Evolutionary conservation across 1,139 yeast species (phyloP), one percentile per base, ranked within the genome.

Genomic region (Magnusiomyces paraingens): DNA sequence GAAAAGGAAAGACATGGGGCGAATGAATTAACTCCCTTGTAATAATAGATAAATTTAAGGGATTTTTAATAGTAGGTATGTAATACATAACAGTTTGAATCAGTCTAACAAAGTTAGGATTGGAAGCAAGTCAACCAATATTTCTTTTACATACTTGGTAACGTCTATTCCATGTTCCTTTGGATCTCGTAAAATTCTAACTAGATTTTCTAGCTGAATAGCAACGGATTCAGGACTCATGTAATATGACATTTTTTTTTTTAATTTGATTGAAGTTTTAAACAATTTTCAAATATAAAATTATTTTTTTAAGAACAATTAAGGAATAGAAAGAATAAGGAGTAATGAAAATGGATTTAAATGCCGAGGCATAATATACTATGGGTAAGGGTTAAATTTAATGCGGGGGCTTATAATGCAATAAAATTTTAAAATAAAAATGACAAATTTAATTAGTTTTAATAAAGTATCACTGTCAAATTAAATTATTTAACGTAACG

Each of bases 11-110:
- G 51, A 81, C 73, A 0, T 72, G 60, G 0, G 80, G 77, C 52
- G 78, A 79, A 58, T 72, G 70, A 52, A 83, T 66, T 50, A 84
- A 74, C 52, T 80, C 77, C 17, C 76, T 70, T 2, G 83, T 65
- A 3, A 85, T 65, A 3, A 83, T 64, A 42, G 76, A 69, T 38
- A 86, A 67, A 63, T 86, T 85, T 54, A 73, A 74, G 53, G 77
- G 81, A 53, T 79, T 77, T 62, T 82, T 83, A 47, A 86, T 71
- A 42, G 74, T 77, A 0, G 93, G 90, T 41, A 84, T 68, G 63
- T 82, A 82, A 62, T 82, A 80, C 48, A 77, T 82, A 11, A 81
- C 60, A 60, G 80, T 79, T 1, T 86, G 82, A 42, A 83, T 48
- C 42, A 26, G 66, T 26, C 55, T 52, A 15, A 20, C 15, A 20